These are phyloP conservation scores for Eutrema yunnanense DNA, from an alignment of 345 rosid genomes.

Conservation along the genomic window DNA sequence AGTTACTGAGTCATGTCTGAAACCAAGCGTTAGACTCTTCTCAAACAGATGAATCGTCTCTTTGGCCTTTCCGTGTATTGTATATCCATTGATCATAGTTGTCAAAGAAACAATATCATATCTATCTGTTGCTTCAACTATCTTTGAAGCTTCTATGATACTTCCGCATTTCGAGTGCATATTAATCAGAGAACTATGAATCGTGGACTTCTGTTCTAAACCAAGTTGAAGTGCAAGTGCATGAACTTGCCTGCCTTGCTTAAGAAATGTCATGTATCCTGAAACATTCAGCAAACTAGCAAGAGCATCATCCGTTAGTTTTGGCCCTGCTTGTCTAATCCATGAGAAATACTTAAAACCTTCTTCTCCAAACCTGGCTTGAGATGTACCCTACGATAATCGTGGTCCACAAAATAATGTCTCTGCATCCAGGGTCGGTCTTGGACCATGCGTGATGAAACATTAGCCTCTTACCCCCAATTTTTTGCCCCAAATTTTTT, in stretches of 20 bases:
- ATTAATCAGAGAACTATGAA: conserved; percentile 59
- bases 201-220: conserved; percentile 36
- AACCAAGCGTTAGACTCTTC: conserved; percentile 39
- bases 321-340: conserved; percentile 73
- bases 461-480: too few species aligned
- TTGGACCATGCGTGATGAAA: too few species aligned
- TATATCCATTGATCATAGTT: conserved; percentile 78
- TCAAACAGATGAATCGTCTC: conserved; percentile 69
- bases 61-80: conserved; percentile 65
- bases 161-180: conserved; percentile 93
- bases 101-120: conserved; percentile 60
- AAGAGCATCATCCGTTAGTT: conserved; percentile 63
- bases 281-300: conserved; percentile 70
- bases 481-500: too few species aligned
- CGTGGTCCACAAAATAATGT: conserved; percentile 76
- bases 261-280: conserved; percentile 66
- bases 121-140: conserved; percentile 45
- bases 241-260: conserved; percentile 76
- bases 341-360: conserved; percentile 55
- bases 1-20: conserved; percentile 66
- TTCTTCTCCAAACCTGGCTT: conserved; percentile 56
- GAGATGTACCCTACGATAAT: conserved; percentile 60
- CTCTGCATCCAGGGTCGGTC: too few species aligned
- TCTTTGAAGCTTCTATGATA: conserved; percentile 56
- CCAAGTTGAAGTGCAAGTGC: conserved; percentile 51